Percentiles rank a stretch among this genome's conserved stretches.
Evolutionary conservation across 2,329 filamentous ascomycete species (phyloP).

Genomic region (Colletotrichum spinosum): DNA sequence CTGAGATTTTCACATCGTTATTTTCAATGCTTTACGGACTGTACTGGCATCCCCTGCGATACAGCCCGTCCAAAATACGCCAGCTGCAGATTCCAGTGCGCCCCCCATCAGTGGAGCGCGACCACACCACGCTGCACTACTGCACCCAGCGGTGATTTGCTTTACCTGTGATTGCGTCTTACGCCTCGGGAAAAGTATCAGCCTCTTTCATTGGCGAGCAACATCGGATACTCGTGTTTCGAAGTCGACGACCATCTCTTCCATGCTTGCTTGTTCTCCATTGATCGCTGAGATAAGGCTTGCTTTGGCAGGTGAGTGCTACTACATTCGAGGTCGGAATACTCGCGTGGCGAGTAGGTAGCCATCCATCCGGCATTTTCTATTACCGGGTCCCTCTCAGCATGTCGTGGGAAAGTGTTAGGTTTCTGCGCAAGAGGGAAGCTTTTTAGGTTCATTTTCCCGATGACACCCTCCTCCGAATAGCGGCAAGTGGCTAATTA

Average conservation of each 20-base stretch:
- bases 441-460: not conserved
- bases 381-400: too few relatives aligned
- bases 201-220: not conserved
- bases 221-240: not conserved
- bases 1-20: not conserved
- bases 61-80: constrained; percentile 5
- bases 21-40: not conserved
- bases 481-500: too few relatives aligned
- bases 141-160: constrained; percentile 28
- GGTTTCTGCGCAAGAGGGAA: too few relatives aligned
- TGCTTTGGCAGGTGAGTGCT: too few relatives aligned
- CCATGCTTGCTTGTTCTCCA: too few relatives aligned
- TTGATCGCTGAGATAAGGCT: too few relatives aligned
- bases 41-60: too few relatives aligned
- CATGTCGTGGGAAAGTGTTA: too few relatives aligned
- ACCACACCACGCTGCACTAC: not conserved
- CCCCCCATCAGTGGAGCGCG: constrained; percentile 16
- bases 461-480: not conserved
- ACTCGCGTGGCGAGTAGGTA: too few relatives aligned
- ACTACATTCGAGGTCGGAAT: too few relatives aligned
- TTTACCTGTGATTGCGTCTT: constrained; percentile 11
- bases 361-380: too few relatives aligned
- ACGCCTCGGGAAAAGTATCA: not conserved
- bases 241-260: too few relatives aligned
- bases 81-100: constrained; percentile 19